Evolutionary conservation across 768 basidiomycete species (phyloP).

Genomic region (Udeniomyces megalosporus): DNA sequence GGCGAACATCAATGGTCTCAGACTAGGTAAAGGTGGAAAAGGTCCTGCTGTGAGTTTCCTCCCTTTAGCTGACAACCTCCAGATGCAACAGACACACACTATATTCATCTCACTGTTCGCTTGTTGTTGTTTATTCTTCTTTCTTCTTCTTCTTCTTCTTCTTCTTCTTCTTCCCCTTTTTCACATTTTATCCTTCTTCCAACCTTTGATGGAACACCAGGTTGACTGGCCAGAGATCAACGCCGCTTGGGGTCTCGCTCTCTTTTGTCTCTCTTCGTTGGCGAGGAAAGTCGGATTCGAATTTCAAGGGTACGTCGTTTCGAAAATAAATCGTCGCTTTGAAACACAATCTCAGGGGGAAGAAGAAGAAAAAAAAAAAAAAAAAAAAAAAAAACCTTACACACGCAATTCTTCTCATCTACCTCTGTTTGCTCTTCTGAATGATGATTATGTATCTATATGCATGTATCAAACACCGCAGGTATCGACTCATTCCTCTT

Average conservation of each 20-base stretch:
- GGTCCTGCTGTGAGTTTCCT: slow-evolving; percentile 41
- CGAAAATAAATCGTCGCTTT: too few species aligned
- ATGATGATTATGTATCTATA: too few species aligned
- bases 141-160: neutral
- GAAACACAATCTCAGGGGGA: too few species aligned
- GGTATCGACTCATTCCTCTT: too few species aligned
- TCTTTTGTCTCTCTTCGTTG: slow-evolving; percentile 55
- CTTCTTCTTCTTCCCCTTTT: neutral
- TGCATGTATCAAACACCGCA: too few species aligned
- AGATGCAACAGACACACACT: too few species aligned
- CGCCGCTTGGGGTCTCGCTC: slow-evolving; percentile 92
- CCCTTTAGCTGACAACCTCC: slow-evolving; percentile 5
- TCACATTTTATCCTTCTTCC: neutral
- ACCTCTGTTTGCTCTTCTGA: too few species aligned
- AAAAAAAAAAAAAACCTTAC: too few species aligned
- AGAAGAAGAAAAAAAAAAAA: too few species aligned
- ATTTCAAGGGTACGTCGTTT: slow-evolving; percentile 48
- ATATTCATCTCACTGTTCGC: neutral
- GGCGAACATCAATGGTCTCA: slow-evolving; percentile 92
- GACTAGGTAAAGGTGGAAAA: slow-evolving; percentile 71
- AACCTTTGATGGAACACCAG: slow-evolving; percentile 30
- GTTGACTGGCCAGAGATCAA: slow-evolving; percentile 99
- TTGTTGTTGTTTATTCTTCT: too few species aligned
- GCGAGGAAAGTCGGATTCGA: too few species aligned
- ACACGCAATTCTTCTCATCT: too few species aligned